Evolutionary conservation across 2,329 filamentous ascomycete species (phyloP).

Genomic region (Nothopassalora personata): DNA sequence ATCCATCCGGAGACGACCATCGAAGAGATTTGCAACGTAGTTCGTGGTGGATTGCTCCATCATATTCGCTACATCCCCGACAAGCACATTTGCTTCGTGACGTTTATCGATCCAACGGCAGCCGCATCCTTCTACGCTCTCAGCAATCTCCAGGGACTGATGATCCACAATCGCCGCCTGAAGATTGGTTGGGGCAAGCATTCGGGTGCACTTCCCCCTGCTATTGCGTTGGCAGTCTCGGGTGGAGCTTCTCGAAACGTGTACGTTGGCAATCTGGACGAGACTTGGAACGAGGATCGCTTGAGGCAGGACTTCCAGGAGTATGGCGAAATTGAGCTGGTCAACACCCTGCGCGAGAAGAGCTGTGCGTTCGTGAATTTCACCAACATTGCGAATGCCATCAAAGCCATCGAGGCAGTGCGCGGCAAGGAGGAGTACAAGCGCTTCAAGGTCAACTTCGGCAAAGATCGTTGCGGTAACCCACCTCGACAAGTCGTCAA

Average conservation of each 20-base stretch:
- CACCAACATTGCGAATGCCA: slow-evolving; percentile 98
- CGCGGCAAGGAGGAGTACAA: slow-evolving; percentile 93
- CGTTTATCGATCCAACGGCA: slow-evolving; percentile 96
- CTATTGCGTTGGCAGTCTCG: slow-evolving; percentile 91
- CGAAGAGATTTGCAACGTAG: slow-evolving; percentile 99
- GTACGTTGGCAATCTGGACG: slow-evolving; percentile 95
- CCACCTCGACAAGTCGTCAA: slow-evolving; percentile 78
- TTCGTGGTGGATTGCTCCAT: slow-evolving; percentile 88
- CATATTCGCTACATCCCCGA: slow-evolving; percentile 99
- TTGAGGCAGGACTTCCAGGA: slow-evolving; percentile 94
- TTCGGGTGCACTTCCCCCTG: slow-evolving; percentile 89
- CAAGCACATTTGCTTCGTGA: slow-evolving; percentile 99
- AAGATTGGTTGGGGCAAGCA: slow-evolving; percentile 99
- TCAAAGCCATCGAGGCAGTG: slow-evolving; percentile 97
- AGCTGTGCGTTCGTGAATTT: slow-evolving; percentile 99
- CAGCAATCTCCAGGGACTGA: slow-evolving; percentile 93
- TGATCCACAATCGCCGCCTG: slow-evolving; percentile 96
- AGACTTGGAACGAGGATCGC: slow-evolving; percentile 94
- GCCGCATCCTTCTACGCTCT: slow-evolving; percentile 96
- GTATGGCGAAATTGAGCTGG: slow-evolving; percentile 94
- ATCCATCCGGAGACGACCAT: slow-evolving; percentile 98
- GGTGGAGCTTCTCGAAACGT: slow-evolving; percentile 97
- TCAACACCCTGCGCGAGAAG: slow-evolving; percentile 96
- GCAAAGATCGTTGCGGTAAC: slow-evolving; percentile 97
- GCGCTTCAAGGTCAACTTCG: slow-evolving; percentile 99